These are phyloP conservation scores for Plasmodium cynomolgi DNA, from an alignment of 169 alveolate species.

Conservation along the genomic window DNA sequence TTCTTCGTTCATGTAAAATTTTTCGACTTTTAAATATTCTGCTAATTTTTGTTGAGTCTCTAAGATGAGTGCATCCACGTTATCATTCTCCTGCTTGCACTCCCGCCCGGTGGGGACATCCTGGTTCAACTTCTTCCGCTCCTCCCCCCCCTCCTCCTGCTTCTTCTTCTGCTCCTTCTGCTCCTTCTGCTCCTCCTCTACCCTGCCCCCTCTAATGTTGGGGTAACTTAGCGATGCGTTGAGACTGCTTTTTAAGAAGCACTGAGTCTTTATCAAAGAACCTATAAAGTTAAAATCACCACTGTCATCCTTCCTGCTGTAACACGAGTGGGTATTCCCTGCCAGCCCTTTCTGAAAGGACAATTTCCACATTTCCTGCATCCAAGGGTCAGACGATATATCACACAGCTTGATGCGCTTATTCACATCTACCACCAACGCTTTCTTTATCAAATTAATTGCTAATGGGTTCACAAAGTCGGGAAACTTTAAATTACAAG, in stretches of 20 bases:
- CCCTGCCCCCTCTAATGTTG: background rate
- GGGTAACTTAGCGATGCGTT: slow-evolving; percentile 53
- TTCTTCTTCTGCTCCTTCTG: too few species aligned
- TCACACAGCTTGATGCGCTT: slow-evolving; percentile 51
- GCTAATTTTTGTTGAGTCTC: slow-evolving; percentile 70
- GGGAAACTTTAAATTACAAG: slow-evolving; percentile 72
- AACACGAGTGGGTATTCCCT: background rate
- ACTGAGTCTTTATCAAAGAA: slow-evolving; percentile 20
- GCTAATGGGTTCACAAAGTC: slow-evolving; percentile 65
- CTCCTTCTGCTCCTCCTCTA: background rate
- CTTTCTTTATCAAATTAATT: slow-evolving; percentile 49
- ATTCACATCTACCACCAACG: slow-evolving; percentile 70
- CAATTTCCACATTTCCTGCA: slow-evolving; percentile 76
- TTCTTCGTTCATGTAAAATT: slow-evolving; percentile 32
- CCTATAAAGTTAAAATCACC: slow-evolving; percentile 55
- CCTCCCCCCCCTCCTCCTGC: background rate
- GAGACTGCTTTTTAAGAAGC: slow-evolving; percentile 41
- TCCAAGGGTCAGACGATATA: slow-evolving; percentile 68
- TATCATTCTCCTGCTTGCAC: background rate
- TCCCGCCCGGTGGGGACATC: background rate
- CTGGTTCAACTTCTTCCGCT: background rate
- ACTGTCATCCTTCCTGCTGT: background rate
- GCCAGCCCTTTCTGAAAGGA: slow-evolving; percentile 43
- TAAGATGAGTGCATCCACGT: slow-evolving; percentile 24
- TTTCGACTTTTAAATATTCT: slow-evolving; percentile 42